These are phyloP conservation scores for Cercophora sp. DNA, from an alignment of 495 filamentous ascomycete genomes.

Conservation along the genomic window DNA sequence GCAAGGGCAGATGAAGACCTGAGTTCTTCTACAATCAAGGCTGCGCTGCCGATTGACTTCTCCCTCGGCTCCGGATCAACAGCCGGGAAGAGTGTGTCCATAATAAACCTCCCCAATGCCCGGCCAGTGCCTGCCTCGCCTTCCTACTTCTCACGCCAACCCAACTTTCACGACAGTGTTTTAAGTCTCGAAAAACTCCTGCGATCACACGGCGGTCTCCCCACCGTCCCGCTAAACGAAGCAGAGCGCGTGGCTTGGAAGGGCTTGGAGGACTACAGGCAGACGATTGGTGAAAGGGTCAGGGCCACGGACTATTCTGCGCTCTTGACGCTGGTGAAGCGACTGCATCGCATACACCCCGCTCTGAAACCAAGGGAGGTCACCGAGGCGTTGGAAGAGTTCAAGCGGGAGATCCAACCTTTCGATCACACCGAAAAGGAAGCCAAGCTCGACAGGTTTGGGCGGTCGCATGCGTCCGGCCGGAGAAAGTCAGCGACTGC, in stretches of 20 bases:
- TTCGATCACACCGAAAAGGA: constrained; percentile 56
- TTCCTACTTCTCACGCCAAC: constrained; percentile 87
- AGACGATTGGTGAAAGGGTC: constrained; percentile 69
- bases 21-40: constrained; percentile 12
- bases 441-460: constrained; percentile 62
- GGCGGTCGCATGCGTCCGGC: constrained; percentile 72
- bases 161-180: constrained; percentile 80
- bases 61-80: too few relatives aligned
- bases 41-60: constrained; percentile 17
- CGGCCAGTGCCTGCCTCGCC: constrained; percentile 80
- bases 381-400: constrained; percentile 55
- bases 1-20: too few relatives aligned
- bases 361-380: constrained; percentile 69
- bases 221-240: constrained; percentile 56
- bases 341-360: constrained; percentile 82
- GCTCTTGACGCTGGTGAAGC: constrained; percentile 69
- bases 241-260: constrained; percentile 82
- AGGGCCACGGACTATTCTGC: constrained; percentile 73
- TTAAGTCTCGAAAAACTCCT: constrained; percentile 67
- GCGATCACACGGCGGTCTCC: constrained; percentile 66
- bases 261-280: constrained; percentile 69
- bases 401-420: constrained; percentile 71
- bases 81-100: not conserved
- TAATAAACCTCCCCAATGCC: constrained; percentile 33
- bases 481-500: constrained; percentile 82